Evolutionary conservation across 805 yeast genomes (phyloP).

Genomic region (Brettanomyces bruxellensis): DNA sequence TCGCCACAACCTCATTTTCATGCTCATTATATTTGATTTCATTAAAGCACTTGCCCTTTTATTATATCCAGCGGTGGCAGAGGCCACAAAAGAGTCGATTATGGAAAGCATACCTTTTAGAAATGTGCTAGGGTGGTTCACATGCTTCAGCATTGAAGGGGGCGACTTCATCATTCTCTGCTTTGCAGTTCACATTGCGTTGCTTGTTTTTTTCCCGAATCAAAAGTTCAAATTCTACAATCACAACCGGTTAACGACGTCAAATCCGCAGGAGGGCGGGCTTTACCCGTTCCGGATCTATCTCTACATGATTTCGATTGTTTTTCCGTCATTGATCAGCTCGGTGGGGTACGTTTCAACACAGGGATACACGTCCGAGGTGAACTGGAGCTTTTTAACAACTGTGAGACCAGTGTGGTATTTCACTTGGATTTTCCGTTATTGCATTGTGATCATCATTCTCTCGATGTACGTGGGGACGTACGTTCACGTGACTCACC

Average conservation of each 20-base stretch:
- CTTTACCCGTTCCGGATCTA: conserved; percentile 47
- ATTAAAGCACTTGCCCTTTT: conserved; percentile 62
- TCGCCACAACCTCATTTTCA: conserved; percentile 61
- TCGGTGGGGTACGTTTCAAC: conserved; percentile 55
- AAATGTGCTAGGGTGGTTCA: conserved; percentile 69
- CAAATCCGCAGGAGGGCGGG: conserved; percentile 53
- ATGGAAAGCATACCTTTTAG: conserved; percentile 31
- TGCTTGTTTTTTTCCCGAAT: conserved; percentile 60
- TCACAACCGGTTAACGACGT: background rate
- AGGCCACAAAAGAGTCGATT: conserved; percentile 5
- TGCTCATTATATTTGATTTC: conserved; percentile 64
- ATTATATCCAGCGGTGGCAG: conserved; percentile 43
- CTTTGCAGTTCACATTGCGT: conserved; percentile 75
- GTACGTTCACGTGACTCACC: conserved; percentile 61
- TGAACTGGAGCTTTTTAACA: conserved; percentile 68
- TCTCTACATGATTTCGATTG: conserved; percentile 49
- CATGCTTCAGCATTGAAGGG: conserved; percentile 74
- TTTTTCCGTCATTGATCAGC: conserved; percentile 61
- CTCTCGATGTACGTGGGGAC: conserved; percentile 58
- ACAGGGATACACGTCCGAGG: conserved; percentile 51
- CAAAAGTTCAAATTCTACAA: conserved; percentile 15
- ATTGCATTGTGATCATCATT: conserved; percentile 53
- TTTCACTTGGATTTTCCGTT: conserved; percentile 79
- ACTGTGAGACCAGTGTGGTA: conserved; percentile 70
- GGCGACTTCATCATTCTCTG: conserved; percentile 76